Percentiles rank a stretch among this genome's conserved stretches.
Conservation (phyloP, 306 rosid species). For the Hylodesmum podocarpum region DNA sequence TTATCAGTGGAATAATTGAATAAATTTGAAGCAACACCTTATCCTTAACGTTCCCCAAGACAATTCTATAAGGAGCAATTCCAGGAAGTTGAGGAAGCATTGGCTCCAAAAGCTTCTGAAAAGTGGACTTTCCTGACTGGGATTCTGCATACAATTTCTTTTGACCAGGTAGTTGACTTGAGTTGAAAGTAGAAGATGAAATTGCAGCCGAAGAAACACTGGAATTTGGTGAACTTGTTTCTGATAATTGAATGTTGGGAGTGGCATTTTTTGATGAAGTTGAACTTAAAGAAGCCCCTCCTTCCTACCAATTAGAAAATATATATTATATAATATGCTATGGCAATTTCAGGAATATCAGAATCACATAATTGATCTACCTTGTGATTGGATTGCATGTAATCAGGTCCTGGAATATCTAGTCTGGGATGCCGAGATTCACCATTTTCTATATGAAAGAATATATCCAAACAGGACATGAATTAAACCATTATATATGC, state of each 20-base stretch:
- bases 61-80: conserved; percentile 85
- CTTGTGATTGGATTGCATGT: conserved; percentile 50
- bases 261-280: conserved; percentile 27
- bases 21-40: conserved; percentile 55
- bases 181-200: conserved; percentile 44
- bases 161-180: conserved; percentile 55
- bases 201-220: conserved; percentile 33
- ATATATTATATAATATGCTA: conserved; percentile 17
- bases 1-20: conserved; percentile 18
- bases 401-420: conserved; percentile 59
- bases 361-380: conserved; percentile 43
- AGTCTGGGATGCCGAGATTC: conserved; percentile 67
- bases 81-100: conserved; percentile 65
- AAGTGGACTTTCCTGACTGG: conserved; percentile 75
- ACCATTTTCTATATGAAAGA: conserved; percentile 61
- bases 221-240: conserved; percentile 34
- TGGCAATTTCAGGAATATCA: conserved; percentile 20
- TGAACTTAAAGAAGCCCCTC: conserved; percentile 41
- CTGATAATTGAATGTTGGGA: conserved; percentile 24
- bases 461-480: conserved; percentile 20
- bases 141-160: conserved; percentile 63
- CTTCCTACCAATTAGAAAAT: conserved; percentile 43
- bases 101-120: conserved; percentile 92
- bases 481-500: background rate
- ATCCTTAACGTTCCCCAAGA: conserved; percentile 75